Evolutionary conservation across 2,329 filamentous ascomycete species (phyloP), one percentile per base, ranked within the genome.

Genomic region (Aspergillus thermomutatus): DNA sequence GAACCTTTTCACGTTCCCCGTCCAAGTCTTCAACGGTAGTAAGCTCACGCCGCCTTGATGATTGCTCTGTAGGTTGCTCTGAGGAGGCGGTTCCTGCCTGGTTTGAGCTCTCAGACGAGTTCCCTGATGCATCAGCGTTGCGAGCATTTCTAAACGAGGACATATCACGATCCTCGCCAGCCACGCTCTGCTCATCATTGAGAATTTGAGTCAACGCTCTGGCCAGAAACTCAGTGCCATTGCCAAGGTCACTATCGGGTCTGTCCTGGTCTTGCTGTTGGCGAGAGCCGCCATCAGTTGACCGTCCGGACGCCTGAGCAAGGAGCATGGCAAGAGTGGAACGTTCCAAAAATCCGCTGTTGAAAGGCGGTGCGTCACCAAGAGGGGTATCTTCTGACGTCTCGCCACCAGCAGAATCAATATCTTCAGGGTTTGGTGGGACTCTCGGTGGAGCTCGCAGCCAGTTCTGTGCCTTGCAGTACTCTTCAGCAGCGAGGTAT

Each of bases 1-100:
- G 85, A 43, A 97, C 79, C n/a, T 81, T 82, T 4, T 83, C 80
- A 48, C 94, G 87, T 71, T 90, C 84, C 34, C 84, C 83, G 60
- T 96, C 90, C 6, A 99, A 80, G 62, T 92, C 88, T 56, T 97
- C 90, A 56, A 92, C 81, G 0, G 89, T 89, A 31, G 67, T 63
- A 31, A 75, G 59, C 52, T 75, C 68, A 19, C 72, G 73, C 37
- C 67, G 65, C 52, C 61, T 68, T 40, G 64, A 57, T 10, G 65
- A 54, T 26, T 69, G 66, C 52, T 66, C 61, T 28, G 61, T 37
- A 28, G 54, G 61, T 54, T 64, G 68, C 50, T 63, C 62, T 23
- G 62, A 47, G 7, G 62, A 52, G 19, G 63, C 57, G 49, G 60
- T 49, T 53, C 58, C 52, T 55, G 68, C 50, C 57, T 64, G 61